phyloP scores from a whole-genome alignment of 257 asterid species.

The Galeopsis tetrahit region DNA sequence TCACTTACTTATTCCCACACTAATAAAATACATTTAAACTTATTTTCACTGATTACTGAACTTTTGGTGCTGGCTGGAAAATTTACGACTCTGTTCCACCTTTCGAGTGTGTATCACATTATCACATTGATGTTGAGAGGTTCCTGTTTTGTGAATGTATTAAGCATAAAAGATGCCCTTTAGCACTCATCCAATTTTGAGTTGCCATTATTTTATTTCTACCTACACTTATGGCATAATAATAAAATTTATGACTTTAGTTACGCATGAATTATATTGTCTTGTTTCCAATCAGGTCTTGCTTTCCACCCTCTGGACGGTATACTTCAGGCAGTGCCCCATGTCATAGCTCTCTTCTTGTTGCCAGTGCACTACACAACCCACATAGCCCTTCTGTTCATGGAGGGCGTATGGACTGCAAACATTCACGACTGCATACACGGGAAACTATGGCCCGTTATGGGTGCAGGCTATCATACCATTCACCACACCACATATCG shows the following conservation, averaged over 20 bases:
- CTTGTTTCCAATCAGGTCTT: conserved; percentile 53
- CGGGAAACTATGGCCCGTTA: conserved; percentile 86
- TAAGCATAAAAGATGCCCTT: background rate
- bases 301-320: conserved; percentile 98
- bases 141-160: background rate
- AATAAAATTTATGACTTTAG: conserved; percentile 19
- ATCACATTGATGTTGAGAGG: background rate
- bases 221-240: background rate
- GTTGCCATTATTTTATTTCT: background rate
- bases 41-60: background rate
- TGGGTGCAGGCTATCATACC: conserved; percentile 99
- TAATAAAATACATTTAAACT: background rate
- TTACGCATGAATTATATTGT: conserved; percentile 17
- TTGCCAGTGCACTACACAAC: conserved; percentile 78
- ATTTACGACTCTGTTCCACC: conserved; percentile 20
- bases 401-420: conserved; percentile 93
- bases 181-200: background rate
- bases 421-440: conserved; percentile 94
- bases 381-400: conserved; percentile 74
- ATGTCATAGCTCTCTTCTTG: conserved; percentile 78
- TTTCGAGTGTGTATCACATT: background rate
- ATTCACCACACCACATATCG: conserved; percentile 98
- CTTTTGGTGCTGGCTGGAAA: conserved; percentile 3
- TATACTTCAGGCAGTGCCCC: conserved; percentile 89
- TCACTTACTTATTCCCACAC: background rate